A percentile compares a stretch with the other conserved stretches of the same genome.
Conservation (phyloP, 169 alveolate genomes). For the Babesia gibsoni region DNA sequence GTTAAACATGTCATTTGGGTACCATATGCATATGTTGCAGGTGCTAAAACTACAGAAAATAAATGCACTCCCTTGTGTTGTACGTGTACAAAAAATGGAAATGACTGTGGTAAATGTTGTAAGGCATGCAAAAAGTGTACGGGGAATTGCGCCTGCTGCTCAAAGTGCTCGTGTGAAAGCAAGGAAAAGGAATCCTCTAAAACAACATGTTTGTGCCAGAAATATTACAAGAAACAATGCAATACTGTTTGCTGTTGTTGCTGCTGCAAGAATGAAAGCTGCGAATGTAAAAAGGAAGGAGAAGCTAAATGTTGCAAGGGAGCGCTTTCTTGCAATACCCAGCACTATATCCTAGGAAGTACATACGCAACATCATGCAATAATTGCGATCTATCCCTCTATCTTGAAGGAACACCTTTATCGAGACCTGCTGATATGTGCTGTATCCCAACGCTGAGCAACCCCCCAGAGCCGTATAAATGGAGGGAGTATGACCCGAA, state of each 20-base stretch:
- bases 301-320: neutral
- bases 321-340: neutral
- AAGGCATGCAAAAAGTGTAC: too few species aligned
- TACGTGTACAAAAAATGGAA: neutral
- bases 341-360: conserved; percentile 1
- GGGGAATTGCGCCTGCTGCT: too few species aligned
- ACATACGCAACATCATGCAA: conserved; percentile 18
- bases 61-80: neutral
- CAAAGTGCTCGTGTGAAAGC: too few species aligned
- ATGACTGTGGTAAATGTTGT: too few species aligned
- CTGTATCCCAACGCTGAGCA: neutral
- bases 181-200: too few species aligned
- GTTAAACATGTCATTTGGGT: conserved; percentile 12
- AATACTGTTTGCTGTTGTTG: neutral
- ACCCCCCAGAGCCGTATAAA: neutral
- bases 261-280: neutral
- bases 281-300: neutral
- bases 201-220: too few species aligned
- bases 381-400: conserved; percentile 32
- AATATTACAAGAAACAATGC: too few species aligned
- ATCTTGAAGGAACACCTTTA: conserved; percentile 15
- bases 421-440: neutral
- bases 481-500: conserved; percentile 4
- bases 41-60: neutral
- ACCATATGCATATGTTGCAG: neutral